Evolutionary conservation across 768 basidiomycete species (phyloP), one percentile per base, ranked within the genome.

Genomic region (Phylloporus rhodoxanthus): DNA sequence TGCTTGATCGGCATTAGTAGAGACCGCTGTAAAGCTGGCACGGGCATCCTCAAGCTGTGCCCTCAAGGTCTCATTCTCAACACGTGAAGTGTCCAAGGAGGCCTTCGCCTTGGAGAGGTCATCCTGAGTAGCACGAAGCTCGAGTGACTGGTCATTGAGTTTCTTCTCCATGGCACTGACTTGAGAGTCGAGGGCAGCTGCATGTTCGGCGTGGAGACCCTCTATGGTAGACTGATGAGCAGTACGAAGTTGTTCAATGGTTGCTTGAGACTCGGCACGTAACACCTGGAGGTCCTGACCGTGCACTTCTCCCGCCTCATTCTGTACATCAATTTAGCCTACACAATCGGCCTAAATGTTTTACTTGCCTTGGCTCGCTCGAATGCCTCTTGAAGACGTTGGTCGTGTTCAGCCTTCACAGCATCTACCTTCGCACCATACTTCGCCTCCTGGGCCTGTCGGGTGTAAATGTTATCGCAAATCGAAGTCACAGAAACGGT

Each of bases 41-140:
- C 76, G 77, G 9, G 81, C 78, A 40, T 80, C 78, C 57, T 87
- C 85, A 17, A 85, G 75, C 61, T 91, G 85, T 17, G 74, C 66
- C 41, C 75, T 79, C 33, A 89, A 67, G 15, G 54, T 71, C 49
- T 79, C 78, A 6, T 80, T 66, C 55, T 90, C 85, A 3, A 71
- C 61, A 25, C 73, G 73, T 26, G 79, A 70, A 6, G 76, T 52
- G 17, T 82, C 75, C 8, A 83, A 60, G 21, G 78, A 68, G 1
- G 77, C 62, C 65, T 92, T 91, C 5, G 85, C 75, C 71, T 90
- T 91, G 3, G 74, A 61, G 30, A 93, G 80, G 63, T 91, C 89
- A 53, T 92, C 89, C 59, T 84, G 81, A 0, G 91, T 89, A 13
- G 89, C 91, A 60, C 85, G 89, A 37, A 92, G 77, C 56, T 91